phyloP scores from a whole-genome alignment of 441 rosid species.

The Capsella rubella region DNA sequence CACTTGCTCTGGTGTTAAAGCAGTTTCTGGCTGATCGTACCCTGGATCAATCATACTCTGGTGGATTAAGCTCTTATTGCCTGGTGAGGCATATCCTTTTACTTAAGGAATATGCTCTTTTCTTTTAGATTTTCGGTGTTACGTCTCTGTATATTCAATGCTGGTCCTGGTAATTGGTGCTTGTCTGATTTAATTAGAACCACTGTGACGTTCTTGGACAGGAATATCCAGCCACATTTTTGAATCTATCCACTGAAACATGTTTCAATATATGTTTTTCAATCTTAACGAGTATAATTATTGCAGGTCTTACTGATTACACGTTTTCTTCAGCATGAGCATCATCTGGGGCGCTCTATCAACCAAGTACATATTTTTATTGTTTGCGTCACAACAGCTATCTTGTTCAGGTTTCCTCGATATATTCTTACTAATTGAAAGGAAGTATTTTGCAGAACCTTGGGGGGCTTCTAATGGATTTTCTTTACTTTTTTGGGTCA shows the following conservation, averaged over 20 bases:
- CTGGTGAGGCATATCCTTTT: slow-evolving; percentile 61
- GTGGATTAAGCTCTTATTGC: slow-evolving; percentile 99
- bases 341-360: slow-evolving; percentile 89
- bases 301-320: slow-evolving; percentile 85
- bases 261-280: slow-evolving; percentile 24
- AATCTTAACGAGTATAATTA: slow-evolving; percentile 28
- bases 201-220: slow-evolving; percentile 11
- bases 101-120: slow-evolving; percentile 15
- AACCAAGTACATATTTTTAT: slow-evolving; percentile 65
- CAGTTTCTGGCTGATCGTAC: slow-evolving; percentile 99
- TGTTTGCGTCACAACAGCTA: slow-evolving; percentile 22
- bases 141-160: slow-evolving; percentile 29
- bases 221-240: slow-evolving; percentile 9
- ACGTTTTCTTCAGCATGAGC: slow-evolving; percentile 97
- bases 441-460: slow-evolving; percentile 70
- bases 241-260: slow-evolving; percentile 25
- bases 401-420: slow-evolving; percentile 26
- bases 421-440: slow-evolving; percentile 31
- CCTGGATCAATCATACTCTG: slow-evolving; percentile 98
- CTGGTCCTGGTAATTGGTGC: slow-evolving; percentile 23
- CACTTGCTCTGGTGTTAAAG: slow-evolving; percentile 97
- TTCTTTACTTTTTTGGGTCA: slow-evolving; percentile 98
- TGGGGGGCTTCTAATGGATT: slow-evolving; percentile 98
- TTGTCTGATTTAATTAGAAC: slow-evolving; percentile 15
- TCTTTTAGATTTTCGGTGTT: slow-evolving; percentile 31